These are phyloP conservation scores for Galerina marginata DNA, from an alignment of 768 basidiomycete genomes.

Conservation along the genomic window DNA sequence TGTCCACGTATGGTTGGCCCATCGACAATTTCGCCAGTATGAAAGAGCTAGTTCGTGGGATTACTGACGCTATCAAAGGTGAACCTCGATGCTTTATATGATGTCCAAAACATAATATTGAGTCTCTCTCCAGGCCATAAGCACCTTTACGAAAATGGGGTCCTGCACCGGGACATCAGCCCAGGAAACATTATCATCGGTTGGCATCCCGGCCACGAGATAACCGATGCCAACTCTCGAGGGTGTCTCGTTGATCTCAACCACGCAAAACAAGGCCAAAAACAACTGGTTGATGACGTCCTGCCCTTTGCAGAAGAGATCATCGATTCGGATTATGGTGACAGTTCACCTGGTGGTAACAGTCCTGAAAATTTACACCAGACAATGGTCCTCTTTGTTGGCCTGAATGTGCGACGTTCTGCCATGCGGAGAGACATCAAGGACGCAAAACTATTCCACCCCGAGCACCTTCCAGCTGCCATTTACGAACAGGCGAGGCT, in stretches of 20 bases:
- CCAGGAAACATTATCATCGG: constrained; percentile 10
- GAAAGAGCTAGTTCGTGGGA: constrained; percentile 4
- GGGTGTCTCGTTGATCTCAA: constrained; percentile 12
- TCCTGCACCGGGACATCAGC: constrained; percentile 14
- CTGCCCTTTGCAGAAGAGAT: not conserved
- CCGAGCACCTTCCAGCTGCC: too few species aligned
- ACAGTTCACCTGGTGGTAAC: not conserved
- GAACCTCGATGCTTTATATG: not conserved
- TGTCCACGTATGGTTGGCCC: constrained; percentile 15
- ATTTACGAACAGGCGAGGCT: too few species aligned
- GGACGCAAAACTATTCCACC: too few species aligned
- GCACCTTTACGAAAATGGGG: not conserved
- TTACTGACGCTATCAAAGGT: constrained; percentile 13
- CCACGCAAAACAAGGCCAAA: constrained; percentile 5
- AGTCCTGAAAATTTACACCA: too few species aligned
- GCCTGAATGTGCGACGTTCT: too few species aligned
- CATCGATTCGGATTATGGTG: not conserved
- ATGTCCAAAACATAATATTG: not conserved
- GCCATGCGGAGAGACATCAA: too few species aligned
- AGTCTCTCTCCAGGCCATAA: not conserved
- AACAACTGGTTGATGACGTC: not conserved
- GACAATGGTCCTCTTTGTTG: not conserved
- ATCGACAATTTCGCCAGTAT: constrained; percentile 9
- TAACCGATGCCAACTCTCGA: not conserved
- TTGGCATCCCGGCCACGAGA: not conserved